phyloP scores from a whole-genome alignment of 2,329 filamentous ascomycete species.

The Sporothrix brasiliensis region DNA sequence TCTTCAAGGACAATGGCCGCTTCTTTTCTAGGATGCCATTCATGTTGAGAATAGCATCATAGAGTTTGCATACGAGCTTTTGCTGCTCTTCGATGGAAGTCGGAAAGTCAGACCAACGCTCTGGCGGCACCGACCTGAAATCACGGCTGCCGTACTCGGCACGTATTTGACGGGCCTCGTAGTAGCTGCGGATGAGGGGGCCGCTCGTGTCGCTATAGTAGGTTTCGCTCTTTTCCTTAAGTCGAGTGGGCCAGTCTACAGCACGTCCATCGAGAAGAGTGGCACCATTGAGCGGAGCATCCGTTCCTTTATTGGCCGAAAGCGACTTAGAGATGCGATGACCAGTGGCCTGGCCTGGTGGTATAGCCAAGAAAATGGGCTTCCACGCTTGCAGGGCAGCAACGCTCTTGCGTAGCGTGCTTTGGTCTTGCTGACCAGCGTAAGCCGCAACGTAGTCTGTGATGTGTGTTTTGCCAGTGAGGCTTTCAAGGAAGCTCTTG shows the following conservation, averaged over 20 bases:
- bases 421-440: neutral
- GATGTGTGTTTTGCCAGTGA: constrained; percentile 27
- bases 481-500: neutral
- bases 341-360: constrained; percentile 26
- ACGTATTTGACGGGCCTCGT: constrained; percentile 30
- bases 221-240: constrained; percentile 23
- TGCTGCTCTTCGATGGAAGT: constrained; percentile 36
- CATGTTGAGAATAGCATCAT: constrained; percentile 39
- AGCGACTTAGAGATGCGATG: constrained; percentile 8
- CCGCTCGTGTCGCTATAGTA: neutral
- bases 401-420: neutral
- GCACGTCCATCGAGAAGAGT: constrained; percentile 29
- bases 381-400: constrained; percentile 28
- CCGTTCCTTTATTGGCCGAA: neutral
- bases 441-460: neutral
- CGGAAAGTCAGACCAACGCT: constrained; percentile 33
- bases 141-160: constrained; percentile 35
- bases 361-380: constrained; percentile 18
- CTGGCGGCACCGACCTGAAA: constrained; percentile 26
- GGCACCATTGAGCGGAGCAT: constrained; percentile 29
- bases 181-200: constrained; percentile 31
- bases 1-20: constrained; percentile 25
- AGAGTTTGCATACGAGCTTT: constrained; percentile 39
- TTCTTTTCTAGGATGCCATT: constrained; percentile 34
- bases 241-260: constrained; percentile 29